phyloP scores from a whole-genome alignment of 2,329 filamentous ascomycete genomes.

The Clonostachys rosea region DNA sequence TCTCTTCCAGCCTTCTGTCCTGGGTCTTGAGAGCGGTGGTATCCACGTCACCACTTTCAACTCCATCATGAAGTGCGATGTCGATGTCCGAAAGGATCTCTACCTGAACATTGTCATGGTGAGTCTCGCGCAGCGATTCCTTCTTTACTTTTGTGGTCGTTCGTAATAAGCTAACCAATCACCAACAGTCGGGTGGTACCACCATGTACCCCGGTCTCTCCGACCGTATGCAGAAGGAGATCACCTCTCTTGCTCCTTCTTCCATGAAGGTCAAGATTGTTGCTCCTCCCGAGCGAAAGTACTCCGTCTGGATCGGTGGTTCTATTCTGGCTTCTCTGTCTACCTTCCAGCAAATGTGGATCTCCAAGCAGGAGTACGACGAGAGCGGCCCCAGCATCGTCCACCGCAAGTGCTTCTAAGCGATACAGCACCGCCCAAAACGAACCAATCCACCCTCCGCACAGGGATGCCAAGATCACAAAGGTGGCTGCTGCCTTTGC shows the following conservation, averaged over 20 bases:
- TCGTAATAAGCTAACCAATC: slow-evolving; percentile 1
- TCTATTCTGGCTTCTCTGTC: slow-evolving; percentile 99
- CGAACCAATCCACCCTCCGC: slow-evolving; percentile 24
- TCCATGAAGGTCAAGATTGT: slow-evolving; percentile 99
- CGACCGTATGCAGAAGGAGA: slow-evolving; percentile 99
- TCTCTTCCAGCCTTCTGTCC: slow-evolving; percentile 97
- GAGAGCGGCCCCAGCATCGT: slow-evolving; percentile 99
- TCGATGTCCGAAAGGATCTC: slow-evolving; percentile 99
- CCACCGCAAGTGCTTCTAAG: slow-evolving; percentile 99
- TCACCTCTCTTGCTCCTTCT: slow-evolving; percentile 96
- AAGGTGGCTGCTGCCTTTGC: slow-evolving; percentile 37
- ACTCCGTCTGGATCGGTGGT: slow-evolving; percentile 99
- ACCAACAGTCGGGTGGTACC: slow-evolving; percentile 92
- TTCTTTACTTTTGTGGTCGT: not conserved
- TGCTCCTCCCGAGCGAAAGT: slow-evolving; percentile 99
- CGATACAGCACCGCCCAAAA: slow-evolving; percentile 14
- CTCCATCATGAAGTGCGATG: slow-evolving; percentile 99
- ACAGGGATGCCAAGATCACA: slow-evolving; percentile 34
- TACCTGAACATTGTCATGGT: slow-evolving; percentile 99
- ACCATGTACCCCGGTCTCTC: slow-evolving; percentile 99
- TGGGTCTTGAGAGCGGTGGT: slow-evolving; percentile 97
- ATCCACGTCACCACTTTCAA: slow-evolving; percentile 99
- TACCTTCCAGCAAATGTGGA: slow-evolving; percentile 99
- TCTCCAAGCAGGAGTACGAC: slow-evolving; percentile 99
- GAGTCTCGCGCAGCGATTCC: slow-evolving; percentile 36